These are phyloP conservation scores for Closterium sp. DNA, from an alignment of 139 green algal species.

Conservation along the genomic window DNA sequence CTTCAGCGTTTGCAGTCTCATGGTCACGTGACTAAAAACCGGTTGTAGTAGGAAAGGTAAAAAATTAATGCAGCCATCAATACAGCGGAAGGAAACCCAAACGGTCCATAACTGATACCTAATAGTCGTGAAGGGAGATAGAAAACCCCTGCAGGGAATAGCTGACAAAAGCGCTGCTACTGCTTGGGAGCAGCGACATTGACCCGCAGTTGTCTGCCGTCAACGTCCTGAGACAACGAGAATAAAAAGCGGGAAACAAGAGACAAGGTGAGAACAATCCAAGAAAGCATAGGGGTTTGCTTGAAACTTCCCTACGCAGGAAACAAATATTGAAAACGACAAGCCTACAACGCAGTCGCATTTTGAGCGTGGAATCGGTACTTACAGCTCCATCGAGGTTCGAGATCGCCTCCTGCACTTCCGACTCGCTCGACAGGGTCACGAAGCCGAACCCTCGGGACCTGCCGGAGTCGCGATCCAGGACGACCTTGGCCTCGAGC, in stretches of 20 bases:
- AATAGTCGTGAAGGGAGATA: neutral
- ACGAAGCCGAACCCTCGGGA: conserved; percentile 75
- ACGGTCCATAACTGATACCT: neutral
- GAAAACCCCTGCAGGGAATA: neutral
- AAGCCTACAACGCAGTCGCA: no score
- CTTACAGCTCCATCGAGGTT: conserved; percentile 49
- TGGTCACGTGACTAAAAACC: no score
- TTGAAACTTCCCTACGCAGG: no score
- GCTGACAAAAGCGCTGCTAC: neutral
- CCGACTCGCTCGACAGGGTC: conserved; percentile 52
- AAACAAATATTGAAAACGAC: no score
- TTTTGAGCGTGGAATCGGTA: no score
- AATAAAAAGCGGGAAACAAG: no score
- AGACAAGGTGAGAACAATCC: no score
- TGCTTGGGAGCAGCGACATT: conserved; percentile 2
- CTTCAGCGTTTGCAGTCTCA: no score
- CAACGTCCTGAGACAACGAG: neutral
- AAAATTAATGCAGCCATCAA: no score
- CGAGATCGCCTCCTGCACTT: conserved; percentile 35
- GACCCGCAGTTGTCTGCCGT: neutral
- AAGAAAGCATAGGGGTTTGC: no score
- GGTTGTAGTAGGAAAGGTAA: no score
- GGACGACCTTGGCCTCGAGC: conserved; percentile 54
- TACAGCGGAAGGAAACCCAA: neutral
- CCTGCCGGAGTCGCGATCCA: conserved; percentile 66